These are phyloP conservation scores for Angomonas ambiguus DNA, from an alignment of 208 protist genomes.

Conservation along the genomic window DNA sequence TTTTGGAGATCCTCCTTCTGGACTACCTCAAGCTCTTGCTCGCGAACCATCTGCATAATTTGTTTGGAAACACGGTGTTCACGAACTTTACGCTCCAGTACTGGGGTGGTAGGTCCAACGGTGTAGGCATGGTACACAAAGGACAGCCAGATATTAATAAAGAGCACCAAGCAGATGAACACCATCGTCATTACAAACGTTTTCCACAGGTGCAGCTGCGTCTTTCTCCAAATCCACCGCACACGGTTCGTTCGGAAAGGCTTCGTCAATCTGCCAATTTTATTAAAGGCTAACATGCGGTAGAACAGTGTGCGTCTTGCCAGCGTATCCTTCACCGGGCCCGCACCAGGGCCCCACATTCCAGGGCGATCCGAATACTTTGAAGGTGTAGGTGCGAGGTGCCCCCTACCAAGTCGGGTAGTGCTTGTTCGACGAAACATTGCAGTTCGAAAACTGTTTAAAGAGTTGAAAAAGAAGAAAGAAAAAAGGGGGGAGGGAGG, in stretches of 20 bases:
- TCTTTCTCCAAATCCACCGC: conserved; percentile 83
- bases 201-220: conserved; percentile 84
- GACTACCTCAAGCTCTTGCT: conserved; percentile 71
- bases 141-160: conserved; percentile 81
- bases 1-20: conserved; percentile 58
- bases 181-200: conserved; percentile 85
- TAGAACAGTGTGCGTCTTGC: conserved; percentile 80
- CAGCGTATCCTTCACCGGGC: conserved; percentile 81
- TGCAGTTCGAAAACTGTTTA: conserved; percentile 1
- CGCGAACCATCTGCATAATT: conserved; percentile 89
- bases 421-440: conserved; percentile 69
- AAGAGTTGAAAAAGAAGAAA: neutral
- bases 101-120: conserved; percentile 75
- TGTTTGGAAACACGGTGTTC: conserved; percentile 88
- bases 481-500: neutral
- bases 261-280: conserved; percentile 78
- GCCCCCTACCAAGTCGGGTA: conserved; percentile 65
- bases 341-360: conserved; percentile 80
- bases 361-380: conserved; percentile 85
- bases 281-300: conserved; percentile 83
- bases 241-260: conserved; percentile 77
- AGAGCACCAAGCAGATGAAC: conserved; percentile 68
- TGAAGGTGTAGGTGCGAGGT: conserved; percentile 68
- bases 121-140: conserved; percentile 91
- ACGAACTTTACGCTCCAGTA: conserved; percentile 86